phyloP scores from a whole-genome alignment of 164 flowering plant species.

The Magnolia kwangsiensis region DNA sequence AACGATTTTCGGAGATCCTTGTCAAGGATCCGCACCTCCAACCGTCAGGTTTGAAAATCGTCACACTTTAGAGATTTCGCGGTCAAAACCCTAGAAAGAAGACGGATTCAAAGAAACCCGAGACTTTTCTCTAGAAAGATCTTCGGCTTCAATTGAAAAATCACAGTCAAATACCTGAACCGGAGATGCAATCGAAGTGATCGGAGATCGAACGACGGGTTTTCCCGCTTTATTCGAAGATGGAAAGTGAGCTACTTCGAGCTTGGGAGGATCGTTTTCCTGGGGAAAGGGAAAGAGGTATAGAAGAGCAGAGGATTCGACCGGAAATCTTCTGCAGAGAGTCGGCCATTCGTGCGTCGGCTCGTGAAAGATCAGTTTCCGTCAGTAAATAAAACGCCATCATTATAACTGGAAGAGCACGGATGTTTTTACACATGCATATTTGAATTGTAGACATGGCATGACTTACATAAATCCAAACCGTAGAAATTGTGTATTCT shows the following conservation, averaged over 20 bases:
- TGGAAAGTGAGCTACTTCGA: neutral
- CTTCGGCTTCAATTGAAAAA: neutral
- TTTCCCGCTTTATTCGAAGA: neutral
- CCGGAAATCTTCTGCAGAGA: too few relatives aligned
- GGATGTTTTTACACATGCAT: too few relatives aligned
- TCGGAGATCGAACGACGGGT: neutral
- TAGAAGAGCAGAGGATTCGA: too few relatives aligned
- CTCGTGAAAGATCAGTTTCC: neutral
- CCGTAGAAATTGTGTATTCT: too few relatives aligned
- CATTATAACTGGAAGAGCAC: too few relatives aligned
- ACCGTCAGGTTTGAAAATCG: neutral
- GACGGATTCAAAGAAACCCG: neutral
- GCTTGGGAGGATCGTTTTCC: neutral
- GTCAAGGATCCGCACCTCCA: neutral
- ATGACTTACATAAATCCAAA: too few relatives aligned
- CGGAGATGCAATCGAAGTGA: neutral
- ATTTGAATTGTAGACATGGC: too few relatives aligned
- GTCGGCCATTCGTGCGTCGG: neutral
- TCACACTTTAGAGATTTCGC: neutral
- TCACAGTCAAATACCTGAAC: too few relatives aligned
- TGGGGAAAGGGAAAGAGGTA: neutral
- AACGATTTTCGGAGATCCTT: neutral
- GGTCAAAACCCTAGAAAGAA: neutral
- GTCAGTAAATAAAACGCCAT: neutral
- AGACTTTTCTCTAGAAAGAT: neutral